Evolutionary conservation across 257 asterid genomes (phyloP), one percentile per base, ranked within the genome.

Genomic region (Avicennia marina): DNA sequence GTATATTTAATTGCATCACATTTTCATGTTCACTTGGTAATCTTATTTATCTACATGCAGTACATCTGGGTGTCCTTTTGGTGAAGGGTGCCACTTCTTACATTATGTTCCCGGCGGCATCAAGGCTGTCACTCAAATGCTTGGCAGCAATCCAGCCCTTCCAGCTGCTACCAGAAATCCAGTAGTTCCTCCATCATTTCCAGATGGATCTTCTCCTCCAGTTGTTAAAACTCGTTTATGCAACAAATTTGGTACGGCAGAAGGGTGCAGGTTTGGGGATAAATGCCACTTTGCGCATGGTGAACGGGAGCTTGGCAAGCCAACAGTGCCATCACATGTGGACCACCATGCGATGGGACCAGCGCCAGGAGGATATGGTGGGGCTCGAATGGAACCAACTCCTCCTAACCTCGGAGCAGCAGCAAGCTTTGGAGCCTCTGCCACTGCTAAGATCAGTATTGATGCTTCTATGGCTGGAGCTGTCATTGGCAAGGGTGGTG

Each of bases 71-170:
- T 84, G 94, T 67, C 86, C 78, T 43, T 82, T 79, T 41, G 90
- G 90, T 36, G 90, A 82, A 65, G 61, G 71, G 29, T 82, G 90
- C 82, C 86, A 82, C 75, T 82, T 82, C 65, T 60, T 79, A 72
- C 90, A 82, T 65, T 76, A 82, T 45, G 83, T 82, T 19, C 86
- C 90, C 11, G 86, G 90, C 10, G 90, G 86, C 65, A 64, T 82
- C 29, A 82, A 82, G 67, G 86, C 78, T 22, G 90, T 79, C 57
- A 74, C 82, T 10, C 90, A 79, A 53, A 74, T 82, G 65, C 84
- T 82, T 56, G 90, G 86, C 63, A 79, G 53, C 69, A 76, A 82
- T 34, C 90, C 90, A 34, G 69, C 84, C 4, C 63, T 79, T 59
- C 80, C 78, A 4, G 65, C 74, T 36, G 67, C 73, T 38, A 20